Evolutionary conservation across 1,139 yeast genomes (phyloP).

Genomic region (Nakaseomyces delphensis): DNA sequence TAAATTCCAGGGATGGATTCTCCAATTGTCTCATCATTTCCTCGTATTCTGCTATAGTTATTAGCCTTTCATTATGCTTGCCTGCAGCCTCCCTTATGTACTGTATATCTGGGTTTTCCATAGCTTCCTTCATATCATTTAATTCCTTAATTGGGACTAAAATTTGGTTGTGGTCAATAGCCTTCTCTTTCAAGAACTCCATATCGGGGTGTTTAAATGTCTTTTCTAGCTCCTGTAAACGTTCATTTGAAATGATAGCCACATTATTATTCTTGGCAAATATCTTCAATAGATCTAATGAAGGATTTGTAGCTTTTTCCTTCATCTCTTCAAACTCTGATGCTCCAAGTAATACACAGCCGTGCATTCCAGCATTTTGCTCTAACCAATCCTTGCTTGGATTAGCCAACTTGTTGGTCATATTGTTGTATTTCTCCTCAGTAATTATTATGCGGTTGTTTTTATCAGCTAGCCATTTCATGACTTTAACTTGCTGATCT

Average conservation of each 20-base stretch:
- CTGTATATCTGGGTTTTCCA: conserved; percentile 8
- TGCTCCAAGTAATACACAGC: conserved; percentile 7
- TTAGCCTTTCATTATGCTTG: conserved; percentile 1
- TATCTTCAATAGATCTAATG: not conserved
- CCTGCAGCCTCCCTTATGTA: conserved; percentile 5
- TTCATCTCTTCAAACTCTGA: conserved; percentile 6
- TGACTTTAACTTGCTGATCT: conserved; percentile 4
- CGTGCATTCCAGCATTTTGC: conserved; percentile 7
- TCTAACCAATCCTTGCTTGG: conserved; percentile 6
- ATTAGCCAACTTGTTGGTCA: conserved; percentile 6
- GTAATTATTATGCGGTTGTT: conserved; percentile 9
- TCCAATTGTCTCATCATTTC: conserved; percentile 15
- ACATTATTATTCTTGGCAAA: conserved; percentile 5
- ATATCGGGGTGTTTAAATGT: conserved; percentile 14
- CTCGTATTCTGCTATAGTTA: conserved; percentile 6
- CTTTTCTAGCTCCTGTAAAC: not conserved
- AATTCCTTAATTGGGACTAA: conserved; percentile 29
- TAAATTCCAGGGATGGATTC: conserved; percentile 20
- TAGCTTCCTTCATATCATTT: conserved; percentile 10
- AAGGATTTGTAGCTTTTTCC: conserved; percentile 1
- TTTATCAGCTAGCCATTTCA: conserved; percentile 9
- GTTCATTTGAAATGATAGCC: conserved; percentile 2
- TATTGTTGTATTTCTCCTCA: conserved; percentile 5
- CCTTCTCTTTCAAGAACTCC: conserved; percentile 33
- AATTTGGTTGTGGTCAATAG: conserved; percentile 29